Base-by-base conservation (phyloP, 345 rosid genomes). In the Euphorbia peplus region DNA sequence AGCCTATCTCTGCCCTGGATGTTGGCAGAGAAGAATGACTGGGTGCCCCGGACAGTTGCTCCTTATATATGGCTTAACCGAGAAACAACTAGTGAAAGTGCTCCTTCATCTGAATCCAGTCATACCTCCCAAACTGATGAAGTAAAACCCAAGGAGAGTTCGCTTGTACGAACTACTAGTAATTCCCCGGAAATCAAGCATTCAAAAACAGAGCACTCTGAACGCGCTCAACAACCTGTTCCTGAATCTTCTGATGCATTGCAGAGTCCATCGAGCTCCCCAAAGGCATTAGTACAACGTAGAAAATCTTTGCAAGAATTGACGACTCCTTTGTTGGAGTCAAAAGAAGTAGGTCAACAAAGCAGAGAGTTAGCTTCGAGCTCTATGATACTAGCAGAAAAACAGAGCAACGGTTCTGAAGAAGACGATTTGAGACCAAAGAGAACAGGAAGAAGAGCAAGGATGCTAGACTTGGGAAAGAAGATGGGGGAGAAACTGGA, bases 401-500 rank as follows among this genome's bases (percentile, higher is more conserved):
- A 64, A 60, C 79, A 53, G 25, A 62, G 39, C 64, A 19, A 19
- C 21, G 70, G 63, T 16, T 22, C 47, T 29, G 95, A 82, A 53
- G 92, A 88, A 22, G 87, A 81, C 25, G 89, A 88, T 51, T 56
- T 73, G 2, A 83, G 73, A 82, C 83, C 73, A 11, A 91, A 81
- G 88, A 91, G 73, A 74, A 42, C 69, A 55, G 95, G 98, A 53
- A 77, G 82, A 74, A 85, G 68, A 70, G 96, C 87, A 18, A 86
- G 87, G 75, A 88, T 93, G 91, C 70, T 89, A 19, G 95, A 88
- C 73, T 69, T 93, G 50, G 85, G 89, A 73, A 89, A 89, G 88
- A 93, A 88, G 80, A 80, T 93, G 88, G 91, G 96, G 19, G 99
- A 91, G 76, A 93, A 88, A 82, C 61, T 93, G 0, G 99, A 91